Conservation (phyloP, 495 filamentous ascomycete species). For the Neurospora africana region DNA sequence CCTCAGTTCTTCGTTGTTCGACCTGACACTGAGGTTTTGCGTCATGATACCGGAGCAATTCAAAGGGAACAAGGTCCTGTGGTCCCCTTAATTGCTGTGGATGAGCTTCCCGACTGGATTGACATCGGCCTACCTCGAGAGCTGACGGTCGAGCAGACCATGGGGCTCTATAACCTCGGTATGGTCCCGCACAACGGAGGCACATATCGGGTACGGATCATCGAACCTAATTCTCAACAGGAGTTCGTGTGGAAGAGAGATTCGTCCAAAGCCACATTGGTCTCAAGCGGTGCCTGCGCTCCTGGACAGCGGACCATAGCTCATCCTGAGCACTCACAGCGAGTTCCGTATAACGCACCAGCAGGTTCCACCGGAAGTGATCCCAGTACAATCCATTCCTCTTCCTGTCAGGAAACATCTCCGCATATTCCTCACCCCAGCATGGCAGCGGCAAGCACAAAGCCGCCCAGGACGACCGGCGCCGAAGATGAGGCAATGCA, state of each 20-base stretch:
- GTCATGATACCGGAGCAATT: constrained; percentile 8
- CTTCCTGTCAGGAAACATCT: neutral
- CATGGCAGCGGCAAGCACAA: neutral
- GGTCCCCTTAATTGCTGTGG: constrained; percentile 35
- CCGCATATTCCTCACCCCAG: neutral
- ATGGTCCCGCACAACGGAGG: constrained; percentile 14
- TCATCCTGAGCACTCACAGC: neutral
- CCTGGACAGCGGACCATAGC: neutral
- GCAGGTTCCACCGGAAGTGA: neutral
- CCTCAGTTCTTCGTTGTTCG: constrained; percentile 29
- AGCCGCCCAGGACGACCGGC: neutral
- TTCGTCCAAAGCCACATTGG: neutral
- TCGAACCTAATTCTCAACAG: neutral
- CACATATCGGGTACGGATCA: constrained; percentile 23
- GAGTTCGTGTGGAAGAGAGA: neutral
- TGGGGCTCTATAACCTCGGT: constrained; percentile 30
- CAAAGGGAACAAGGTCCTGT: constrained; percentile 19
- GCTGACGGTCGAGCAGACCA: constrained; percentile 26
- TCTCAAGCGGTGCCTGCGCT: neutral
- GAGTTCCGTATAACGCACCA: neutral
- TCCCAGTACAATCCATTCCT: neutral
- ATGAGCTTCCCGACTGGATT: constrained; percentile 34
- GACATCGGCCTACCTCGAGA: constrained; percentile 30
- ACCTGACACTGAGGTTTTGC: constrained; percentile 7
- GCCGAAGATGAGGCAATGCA: neutral